Percentiles rank a stretch among this genome's conserved stretches.
Evolutionary conservation across 441 rosid genomes (phyloP).

Genomic region (Brassica balearica): DNA sequence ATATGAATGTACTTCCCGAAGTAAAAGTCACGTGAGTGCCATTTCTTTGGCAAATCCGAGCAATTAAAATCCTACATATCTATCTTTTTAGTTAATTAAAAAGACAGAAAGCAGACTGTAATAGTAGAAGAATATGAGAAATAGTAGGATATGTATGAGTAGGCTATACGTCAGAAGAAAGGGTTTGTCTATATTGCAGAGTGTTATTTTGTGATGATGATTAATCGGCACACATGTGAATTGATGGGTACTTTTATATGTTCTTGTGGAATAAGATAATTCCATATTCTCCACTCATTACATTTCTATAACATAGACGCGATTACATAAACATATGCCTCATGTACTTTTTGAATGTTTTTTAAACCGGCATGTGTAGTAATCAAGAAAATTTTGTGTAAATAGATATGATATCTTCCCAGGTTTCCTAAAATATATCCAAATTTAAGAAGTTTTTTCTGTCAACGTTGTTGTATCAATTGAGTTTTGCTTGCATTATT

Average conservation of each 20-base stretch:
- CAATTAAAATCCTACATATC: slow-evolving; percentile 31
- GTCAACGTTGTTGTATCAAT: background rate
- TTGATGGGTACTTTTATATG: slow-evolving; percentile 42
- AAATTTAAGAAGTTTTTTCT: background rate
- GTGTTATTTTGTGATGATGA: slow-evolving; percentile 38
- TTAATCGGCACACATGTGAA: slow-evolving; percentile 43
- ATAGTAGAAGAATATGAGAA: slow-evolving; percentile 28
- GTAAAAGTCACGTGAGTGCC: slow-evolving; percentile 67
- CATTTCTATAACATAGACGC: slow-evolving; percentile 8
- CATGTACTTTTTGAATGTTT: slow-evolving; percentile 5
- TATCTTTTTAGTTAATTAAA: background rate
- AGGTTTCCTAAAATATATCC: background rate
- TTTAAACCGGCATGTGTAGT: background rate
- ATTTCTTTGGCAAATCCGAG: slow-evolving; percentile 34
- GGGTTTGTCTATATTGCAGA: slow-evolving; percentile 32
- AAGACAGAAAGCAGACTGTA: slow-evolving; percentile 30
- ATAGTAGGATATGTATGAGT: slow-evolving; percentile 18
- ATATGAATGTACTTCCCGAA: slow-evolving; percentile 82
- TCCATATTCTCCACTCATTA: slow-evolving; percentile 15
- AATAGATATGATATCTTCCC: background rate
- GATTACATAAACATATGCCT: background rate
- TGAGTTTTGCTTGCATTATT: background rate
- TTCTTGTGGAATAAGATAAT: slow-evolving; percentile 35
- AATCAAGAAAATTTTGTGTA: background rate
- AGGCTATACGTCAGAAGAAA: slow-evolving; percentile 23